These are phyloP conservation scores for Apiosordaria backusii DNA, from an alignment of 495 filamentous ascomycete species.

Conservation along the genomic window DNA sequence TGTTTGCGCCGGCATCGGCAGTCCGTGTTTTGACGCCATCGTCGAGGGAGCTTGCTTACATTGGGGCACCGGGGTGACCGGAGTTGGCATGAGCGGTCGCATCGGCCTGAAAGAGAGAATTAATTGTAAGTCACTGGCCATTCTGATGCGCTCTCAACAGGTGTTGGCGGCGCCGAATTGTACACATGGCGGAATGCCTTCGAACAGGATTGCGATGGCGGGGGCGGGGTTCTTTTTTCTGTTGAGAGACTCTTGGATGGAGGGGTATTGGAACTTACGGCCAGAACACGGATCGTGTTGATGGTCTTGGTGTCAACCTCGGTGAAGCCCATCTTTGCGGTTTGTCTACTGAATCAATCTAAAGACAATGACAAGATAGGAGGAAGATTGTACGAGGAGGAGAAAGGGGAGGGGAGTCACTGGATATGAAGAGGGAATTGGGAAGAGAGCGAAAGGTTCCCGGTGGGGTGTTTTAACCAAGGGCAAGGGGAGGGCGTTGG, in stretches of 20 bases:
- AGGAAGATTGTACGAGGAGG: slow-evolving; percentile 15
- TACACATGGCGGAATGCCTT: neutral
- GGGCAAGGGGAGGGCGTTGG: slow-evolving; percentile 4
- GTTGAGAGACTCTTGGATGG: slow-evolving; percentile 21
- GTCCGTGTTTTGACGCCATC: slow-evolving; percentile 9
- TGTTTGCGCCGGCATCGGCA: slow-evolving; percentile 10
- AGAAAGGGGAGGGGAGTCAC: slow-evolving; percentile 22
- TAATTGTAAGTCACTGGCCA: slow-evolving; percentile 25
- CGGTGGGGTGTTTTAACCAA: slow-evolving; percentile 33
- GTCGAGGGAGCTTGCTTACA: slow-evolving; percentile 49
- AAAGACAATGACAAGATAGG: slow-evolving; percentile 26
- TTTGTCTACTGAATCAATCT: slow-evolving; percentile 24
- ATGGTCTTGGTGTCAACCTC: slow-evolving; percentile 85
- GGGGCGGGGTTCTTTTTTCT: slow-evolving; percentile 40
- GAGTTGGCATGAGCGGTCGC: slow-evolving; percentile 94
- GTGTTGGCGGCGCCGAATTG: neutral
- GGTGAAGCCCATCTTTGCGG: slow-evolving; percentile 79
- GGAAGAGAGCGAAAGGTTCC: slow-evolving; percentile 26
- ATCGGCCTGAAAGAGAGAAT: slow-evolving; percentile 72
- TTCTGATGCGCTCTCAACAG: neutral
- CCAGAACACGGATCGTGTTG: slow-evolving; percentile 95
- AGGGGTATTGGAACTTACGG: slow-evolving; percentile 59
- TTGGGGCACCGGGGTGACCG: slow-evolving; percentile 97
- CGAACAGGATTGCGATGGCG: slow-evolving; percentile 22
- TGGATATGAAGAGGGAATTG: slow-evolving; percentile 25